Evolutionary conservation across 1,284 basidiomycete species (phyloP).

Genomic region (Ganoderma multipileum): DNA sequence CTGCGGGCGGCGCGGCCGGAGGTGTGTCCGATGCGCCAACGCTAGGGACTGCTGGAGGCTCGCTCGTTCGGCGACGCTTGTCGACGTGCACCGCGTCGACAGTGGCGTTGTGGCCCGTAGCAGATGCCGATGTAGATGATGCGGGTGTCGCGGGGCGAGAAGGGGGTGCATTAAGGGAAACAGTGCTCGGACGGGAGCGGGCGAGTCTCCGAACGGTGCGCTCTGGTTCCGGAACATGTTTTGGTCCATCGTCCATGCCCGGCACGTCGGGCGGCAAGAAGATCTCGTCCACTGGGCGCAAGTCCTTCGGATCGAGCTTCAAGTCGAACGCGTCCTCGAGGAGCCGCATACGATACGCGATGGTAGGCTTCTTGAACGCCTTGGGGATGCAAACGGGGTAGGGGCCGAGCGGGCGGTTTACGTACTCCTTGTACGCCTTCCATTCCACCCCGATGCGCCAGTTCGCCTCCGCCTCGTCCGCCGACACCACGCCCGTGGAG

Average conservation of each 20-base stretch:
- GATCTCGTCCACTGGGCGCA: slow-evolving; percentile 29
- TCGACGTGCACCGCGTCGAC: slow-evolving; percentile 17
- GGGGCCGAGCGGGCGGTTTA: slow-evolving; percentile 36
- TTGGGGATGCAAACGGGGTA: slow-evolving; percentile 33
- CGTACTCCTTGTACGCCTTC: slow-evolving; percentile 47
- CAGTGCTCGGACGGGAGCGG: background rate
- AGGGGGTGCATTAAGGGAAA: background rate
- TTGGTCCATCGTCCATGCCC: slow-evolving; percentile 35
- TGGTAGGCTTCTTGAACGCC: slow-evolving; percentile 30
- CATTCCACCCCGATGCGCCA: slow-evolving; percentile 49
- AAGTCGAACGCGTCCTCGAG: slow-evolving; percentile 16
- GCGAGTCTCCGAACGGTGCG: background rate
- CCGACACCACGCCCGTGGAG: slow-evolving; percentile 54
- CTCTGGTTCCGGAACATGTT: slow-evolving; percentile 1
- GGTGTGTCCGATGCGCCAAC: slow-evolving; percentile 9
- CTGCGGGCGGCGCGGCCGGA: slow-evolving; percentile 6
- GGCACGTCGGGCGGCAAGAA: slow-evolving; percentile 34
- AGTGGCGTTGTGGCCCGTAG: background rate
- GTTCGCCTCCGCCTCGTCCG: slow-evolving; percentile 46
- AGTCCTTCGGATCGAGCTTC: background rate
- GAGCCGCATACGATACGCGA: slow-evolving; percentile 29
- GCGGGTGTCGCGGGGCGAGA: background rate
- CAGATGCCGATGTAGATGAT: background rate
- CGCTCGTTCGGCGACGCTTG: slow-evolving; percentile 23
- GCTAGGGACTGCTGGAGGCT: background rate